Evolutionary conservation across 192 early-diverging fungal genomes (phyloP).

Genomic region (Backusella morwellensis): DNA sequence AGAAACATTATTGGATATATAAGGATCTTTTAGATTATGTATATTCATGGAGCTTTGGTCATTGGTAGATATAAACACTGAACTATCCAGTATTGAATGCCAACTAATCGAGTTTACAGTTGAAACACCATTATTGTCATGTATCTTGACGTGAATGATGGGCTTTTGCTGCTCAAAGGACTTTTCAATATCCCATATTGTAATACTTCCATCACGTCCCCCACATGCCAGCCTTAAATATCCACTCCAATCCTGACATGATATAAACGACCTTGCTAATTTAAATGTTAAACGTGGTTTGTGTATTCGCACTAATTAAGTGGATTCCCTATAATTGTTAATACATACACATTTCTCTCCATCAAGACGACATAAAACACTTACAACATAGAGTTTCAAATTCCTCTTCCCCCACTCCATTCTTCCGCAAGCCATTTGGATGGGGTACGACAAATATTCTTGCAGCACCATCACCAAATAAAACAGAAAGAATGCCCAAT

Average conservation of each 20-base stretch:
- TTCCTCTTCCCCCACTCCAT: neutral
- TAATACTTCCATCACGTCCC: neutral
- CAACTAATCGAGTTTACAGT: neutral
- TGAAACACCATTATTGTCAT: neutral
- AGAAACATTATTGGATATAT: neutral
- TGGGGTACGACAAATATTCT: constrained; percentile 28
- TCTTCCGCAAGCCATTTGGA: constrained; percentile 10
- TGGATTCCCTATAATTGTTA: neutral
- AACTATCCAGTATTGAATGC: neutral
- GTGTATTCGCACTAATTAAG: neutral
- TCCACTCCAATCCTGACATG: neutral
- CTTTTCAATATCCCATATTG: neutral
- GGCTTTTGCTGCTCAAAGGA: neutral
- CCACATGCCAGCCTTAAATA: neutral
- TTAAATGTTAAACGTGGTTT: neutral
- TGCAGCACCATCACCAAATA: constrained; percentile 27
- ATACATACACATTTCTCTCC: neutral
- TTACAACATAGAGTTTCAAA: constrained; percentile 2
- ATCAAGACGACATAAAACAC: neutral
- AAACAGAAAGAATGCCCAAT: constrained; percentile 32
- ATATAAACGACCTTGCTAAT: neutral
- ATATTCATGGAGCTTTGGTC: neutral
- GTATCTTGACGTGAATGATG: neutral
- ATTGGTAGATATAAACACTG: neutral
- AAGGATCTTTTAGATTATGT: constrained; percentile 10